Base-by-base conservation (phyloP, 495 filamentous ascomycete species). In the Trichoderma gamsii region DNA sequence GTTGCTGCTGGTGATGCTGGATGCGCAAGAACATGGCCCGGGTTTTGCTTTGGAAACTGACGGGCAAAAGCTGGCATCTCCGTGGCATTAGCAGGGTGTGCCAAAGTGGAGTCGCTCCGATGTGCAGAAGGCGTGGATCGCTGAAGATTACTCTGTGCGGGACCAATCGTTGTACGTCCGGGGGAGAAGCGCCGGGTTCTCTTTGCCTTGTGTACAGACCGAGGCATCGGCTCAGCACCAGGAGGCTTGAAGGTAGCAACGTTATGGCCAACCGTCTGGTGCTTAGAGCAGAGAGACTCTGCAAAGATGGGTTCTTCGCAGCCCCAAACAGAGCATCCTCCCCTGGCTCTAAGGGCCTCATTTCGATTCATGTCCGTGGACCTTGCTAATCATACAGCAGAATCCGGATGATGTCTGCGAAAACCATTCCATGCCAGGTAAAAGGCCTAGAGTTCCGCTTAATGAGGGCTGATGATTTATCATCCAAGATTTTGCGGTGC, bases 321-420 rank as follows among this genome's bases (percentile, higher is more conserved):
- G 23, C 25, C 56, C 56, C 56, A 29, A 32, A 61, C 56, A 32
- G 56, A 61, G 56, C 56, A 61, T 61, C 11, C 13, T 4, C 56
- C 56, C 56, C 56, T 32, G 3, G 13, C 23, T 32, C 56, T 61
- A 61, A 61, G 9, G 11, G 56, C 25, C 25, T 61, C 56, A 6
- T 32, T 21, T 12, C 56, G 25, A 32, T 94, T 96, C 70, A 89
- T 85, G 71, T 89, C 79, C 23, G 87, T 84, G 76, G 96, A 92
- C 18, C 91, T 92, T 13, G 90, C 91, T 59, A 97, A 76, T 92
- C 93, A 96, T 9, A 90, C 92, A 25, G 92, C 93, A 78, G 97
- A 97, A 75, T 97, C 93, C 3, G 92, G 92, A 72, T 97, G 92
- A 4, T 88, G 88, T 43, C 88, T 87, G 72, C 95, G 91, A 70